Conservation (phyloP, 1,284 basidiomycete species). For the Ganoderma sinense region DNA sequence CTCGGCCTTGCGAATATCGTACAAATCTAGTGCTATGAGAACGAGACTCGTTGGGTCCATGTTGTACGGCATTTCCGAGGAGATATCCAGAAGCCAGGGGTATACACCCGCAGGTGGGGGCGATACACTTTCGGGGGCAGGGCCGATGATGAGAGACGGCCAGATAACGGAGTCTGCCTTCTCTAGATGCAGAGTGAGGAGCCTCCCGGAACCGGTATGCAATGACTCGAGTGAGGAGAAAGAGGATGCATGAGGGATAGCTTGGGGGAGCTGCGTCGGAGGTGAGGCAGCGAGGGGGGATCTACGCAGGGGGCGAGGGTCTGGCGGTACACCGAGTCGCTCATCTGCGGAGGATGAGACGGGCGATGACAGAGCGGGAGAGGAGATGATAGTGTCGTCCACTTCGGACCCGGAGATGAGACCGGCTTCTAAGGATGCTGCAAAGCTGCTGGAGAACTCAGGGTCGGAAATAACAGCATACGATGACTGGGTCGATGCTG, state of each 20-base stretch:
- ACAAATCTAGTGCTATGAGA: constrained; percentile 69
- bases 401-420: constrained; percentile 64
- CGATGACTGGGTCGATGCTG: constrained; percentile 77
- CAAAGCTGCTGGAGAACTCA: constrained; percentile 82
- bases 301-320: constrained; percentile 23
- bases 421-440: constrained; percentile 76
- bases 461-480: constrained; percentile 81
- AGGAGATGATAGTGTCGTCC: constrained; percentile 61
- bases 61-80: constrained; percentile 70
- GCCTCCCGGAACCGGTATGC: constrained; percentile 63
- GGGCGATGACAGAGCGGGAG: constrained; percentile 68
- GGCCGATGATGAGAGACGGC: constrained; percentile 79
- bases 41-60: constrained; percentile 84
- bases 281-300: constrained; percentile 48
- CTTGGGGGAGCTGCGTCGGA: constrained; percentile 54
- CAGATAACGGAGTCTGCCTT: constrained; percentile 82
- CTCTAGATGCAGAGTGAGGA: constrained; percentile 78
- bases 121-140: constrained; percentile 67
- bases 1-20: constrained; percentile 74
- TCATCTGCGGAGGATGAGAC: constrained; percentile 63
- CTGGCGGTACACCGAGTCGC: constrained; percentile 24
- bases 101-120: constrained; percentile 49
- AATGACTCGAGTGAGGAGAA: constrained; percentile 79
- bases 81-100: constrained; percentile 58
- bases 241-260: constrained; percentile 66